Conservation (phyloP, 768 basidiomycete genomes). For the Chalciporus sphaerocephalus region DNA sequence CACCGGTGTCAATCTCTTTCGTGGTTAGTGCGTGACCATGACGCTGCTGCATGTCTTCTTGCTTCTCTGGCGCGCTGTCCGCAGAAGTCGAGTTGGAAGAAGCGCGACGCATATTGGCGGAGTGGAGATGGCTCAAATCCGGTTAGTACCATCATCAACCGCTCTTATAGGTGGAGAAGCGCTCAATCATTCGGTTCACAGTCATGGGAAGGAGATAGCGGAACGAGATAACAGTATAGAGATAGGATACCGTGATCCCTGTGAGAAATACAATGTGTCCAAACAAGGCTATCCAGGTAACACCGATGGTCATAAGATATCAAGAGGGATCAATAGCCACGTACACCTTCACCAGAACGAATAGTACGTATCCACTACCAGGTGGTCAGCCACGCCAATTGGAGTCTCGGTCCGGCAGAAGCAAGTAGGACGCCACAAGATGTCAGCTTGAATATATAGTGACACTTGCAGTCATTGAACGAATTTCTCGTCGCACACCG, state of each 20-base stretch:
- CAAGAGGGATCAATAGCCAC: not conserved
- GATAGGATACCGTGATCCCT: not conserved
- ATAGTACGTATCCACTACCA: not conserved
- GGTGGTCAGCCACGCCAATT: not conserved
- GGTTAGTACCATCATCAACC: too few relatives aligned
- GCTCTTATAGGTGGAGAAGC: constrained; percentile 8
- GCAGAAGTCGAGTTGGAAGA: constrained; percentile 10
- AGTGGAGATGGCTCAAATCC: not conserved
- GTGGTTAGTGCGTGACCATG: constrained; percentile 32
- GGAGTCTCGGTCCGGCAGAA: not conserved
- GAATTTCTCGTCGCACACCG: constrained; percentile 1
- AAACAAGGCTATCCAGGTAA: constrained; percentile 3
- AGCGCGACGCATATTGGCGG: constrained; percentile 1
- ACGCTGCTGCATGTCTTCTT: not conserved
- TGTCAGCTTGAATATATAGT: not conserved
- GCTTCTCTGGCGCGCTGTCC: constrained; percentile 14
- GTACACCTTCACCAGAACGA: not conserved
- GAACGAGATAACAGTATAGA: not conserved
- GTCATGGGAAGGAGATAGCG: not conserved
- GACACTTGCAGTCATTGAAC: too few relatives aligned
- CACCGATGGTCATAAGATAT: constrained; percentile 5
- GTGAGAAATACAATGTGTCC: constrained; percentile 9
- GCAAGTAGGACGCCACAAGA: not conserved
- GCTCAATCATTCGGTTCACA: not conserved
- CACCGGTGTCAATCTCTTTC: constrained; percentile 58